These are phyloP conservation scores for Vigna radiata DNA, from an alignment of 306 rosid species.

Conservation along the genomic window DNA sequence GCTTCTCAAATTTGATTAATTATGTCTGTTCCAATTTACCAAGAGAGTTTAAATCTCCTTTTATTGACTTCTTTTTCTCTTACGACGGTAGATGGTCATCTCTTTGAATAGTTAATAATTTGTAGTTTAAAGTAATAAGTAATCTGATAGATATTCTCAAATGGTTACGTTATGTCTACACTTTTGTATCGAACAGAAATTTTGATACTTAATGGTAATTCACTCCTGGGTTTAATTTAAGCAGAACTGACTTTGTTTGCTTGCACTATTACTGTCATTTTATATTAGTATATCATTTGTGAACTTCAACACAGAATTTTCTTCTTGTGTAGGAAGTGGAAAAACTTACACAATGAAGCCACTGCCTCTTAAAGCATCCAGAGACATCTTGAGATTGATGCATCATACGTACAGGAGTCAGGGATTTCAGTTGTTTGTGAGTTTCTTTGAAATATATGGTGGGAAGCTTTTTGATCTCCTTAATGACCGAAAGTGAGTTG, in stretches of 20 bases:
- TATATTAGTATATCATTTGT: conserved; percentile 8
- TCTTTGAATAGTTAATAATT: conserved; percentile 14
- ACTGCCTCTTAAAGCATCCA: conserved; percentile 88
- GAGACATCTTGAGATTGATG: conserved; percentile 89
- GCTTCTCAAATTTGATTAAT: conserved; percentile 33
- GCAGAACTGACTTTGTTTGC: conserved; percentile 31
- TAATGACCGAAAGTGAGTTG: conserved; percentile 80
- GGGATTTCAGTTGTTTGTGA: conserved; percentile 85
- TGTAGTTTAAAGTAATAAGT: conserved; percentile 16
- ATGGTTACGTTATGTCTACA: conserved; percentile 4
- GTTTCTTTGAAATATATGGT: conserved; percentile 94
- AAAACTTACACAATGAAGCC: conserved; percentile 96
- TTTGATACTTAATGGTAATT: conserved; percentile 25
- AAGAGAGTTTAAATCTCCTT: neutral
- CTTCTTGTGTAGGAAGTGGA: conserved; percentile 72
- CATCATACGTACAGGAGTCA: conserved; percentile 84
- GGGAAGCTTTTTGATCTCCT: conserved; percentile 95
- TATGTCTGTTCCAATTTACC: neutral
- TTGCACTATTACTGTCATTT: conserved; percentile 32
- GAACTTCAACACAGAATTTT: conserved; percentile 35
- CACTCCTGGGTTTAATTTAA: conserved; percentile 14
- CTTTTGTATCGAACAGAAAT: conserved; percentile 22
- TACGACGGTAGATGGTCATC: conserved; percentile 2
- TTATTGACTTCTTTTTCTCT: conserved; percentile 32
- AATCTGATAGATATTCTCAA: conserved; percentile 14